These are phyloP conservation scores for Fusarium nelsonii DNA, from an alignment of 2,329 filamentous ascomycete species.

Conservation along the genomic window DNA sequence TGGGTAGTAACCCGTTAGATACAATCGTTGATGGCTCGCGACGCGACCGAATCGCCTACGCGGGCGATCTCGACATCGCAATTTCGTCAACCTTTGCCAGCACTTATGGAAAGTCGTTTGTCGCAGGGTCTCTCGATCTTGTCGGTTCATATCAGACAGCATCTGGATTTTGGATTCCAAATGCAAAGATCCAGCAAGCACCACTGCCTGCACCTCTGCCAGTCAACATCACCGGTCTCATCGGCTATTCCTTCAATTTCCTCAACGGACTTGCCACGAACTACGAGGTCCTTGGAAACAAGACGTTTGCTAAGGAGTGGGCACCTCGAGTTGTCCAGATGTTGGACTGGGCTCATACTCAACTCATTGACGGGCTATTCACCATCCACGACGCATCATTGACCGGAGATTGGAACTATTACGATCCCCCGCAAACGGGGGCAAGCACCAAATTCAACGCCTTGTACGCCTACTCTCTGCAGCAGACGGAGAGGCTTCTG, in stretches of 20 bases:
- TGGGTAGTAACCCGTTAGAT: background rate
- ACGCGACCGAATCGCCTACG: background rate
- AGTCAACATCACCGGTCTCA: conserved; percentile 5
- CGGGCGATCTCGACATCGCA: background rate
- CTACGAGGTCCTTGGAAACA: background rate
- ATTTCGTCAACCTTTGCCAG: background rate
- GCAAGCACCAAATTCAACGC: conserved; percentile 12
- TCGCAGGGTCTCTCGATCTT: background rate
- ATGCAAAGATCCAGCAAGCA: conserved; percentile 4
- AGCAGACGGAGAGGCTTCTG: background rate
- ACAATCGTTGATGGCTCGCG: background rate
- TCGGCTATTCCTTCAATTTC: background rate
- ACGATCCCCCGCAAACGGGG: background rate
- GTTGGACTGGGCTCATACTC: background rate
- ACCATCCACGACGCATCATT: background rate
- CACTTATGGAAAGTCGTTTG: conserved; percentile 7
- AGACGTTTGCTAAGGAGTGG: background rate
- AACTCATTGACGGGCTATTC: background rate
- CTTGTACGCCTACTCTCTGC: background rate
- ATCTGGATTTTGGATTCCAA: conserved; percentile 5
- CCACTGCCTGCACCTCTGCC: accelerated
- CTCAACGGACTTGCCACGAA: background rate
- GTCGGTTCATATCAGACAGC: background rate
- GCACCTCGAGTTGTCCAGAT: background rate
- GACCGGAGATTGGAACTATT: conserved; percentile 14